Evolutionary conservation across 2,329 filamentous ascomycete genomes (phyloP).

Genomic region (Calonectria henricotiae): DNA sequence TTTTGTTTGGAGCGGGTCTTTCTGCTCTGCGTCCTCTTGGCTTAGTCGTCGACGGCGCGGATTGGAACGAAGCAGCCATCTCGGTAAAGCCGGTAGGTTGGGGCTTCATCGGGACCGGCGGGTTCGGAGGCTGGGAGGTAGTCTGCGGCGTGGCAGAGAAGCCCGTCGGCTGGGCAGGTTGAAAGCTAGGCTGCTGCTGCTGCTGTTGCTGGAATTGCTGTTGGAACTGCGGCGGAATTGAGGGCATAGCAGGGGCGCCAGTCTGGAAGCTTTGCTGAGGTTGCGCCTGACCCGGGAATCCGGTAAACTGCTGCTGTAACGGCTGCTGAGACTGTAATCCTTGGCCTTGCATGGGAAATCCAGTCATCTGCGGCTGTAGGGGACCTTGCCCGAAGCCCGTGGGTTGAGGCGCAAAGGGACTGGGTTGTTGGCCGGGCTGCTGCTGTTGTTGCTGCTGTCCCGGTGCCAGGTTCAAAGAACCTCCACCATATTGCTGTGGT

Average conservation of each 20-base stretch:
- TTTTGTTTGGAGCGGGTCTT: conserved; percentile 77
- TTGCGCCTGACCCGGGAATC: conserved; percentile 69
- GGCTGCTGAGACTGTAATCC: conserved; percentile 73
- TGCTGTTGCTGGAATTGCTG: conserved; percentile 71
- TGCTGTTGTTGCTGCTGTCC: conserved; percentile 65
- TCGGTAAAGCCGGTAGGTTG: conserved; percentile 78
- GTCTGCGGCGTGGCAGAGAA: conserved; percentile 69
- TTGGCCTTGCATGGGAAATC: conserved; percentile 70
- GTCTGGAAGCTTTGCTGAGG: conserved; percentile 76
- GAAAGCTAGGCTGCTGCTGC: conserved; percentile 64
- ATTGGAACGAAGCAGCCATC: conserved; percentile 79
- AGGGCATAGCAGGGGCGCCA: conserved; percentile 73
- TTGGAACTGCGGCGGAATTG: conserved; percentile 74
- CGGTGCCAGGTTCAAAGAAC: conserved; percentile 64
- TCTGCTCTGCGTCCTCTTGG: conserved; percentile 65
- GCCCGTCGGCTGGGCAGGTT: conserved; percentile 61
- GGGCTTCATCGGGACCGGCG: conserved; percentile 75
- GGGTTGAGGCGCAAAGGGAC: conserved; percentile 72
- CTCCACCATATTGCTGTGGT: conserved; percentile 66
- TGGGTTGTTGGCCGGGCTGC: conserved; percentile 67
- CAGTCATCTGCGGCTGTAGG: conserved; percentile 74
- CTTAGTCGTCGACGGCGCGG: conserved; percentile 62
- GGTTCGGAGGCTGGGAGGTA: conserved; percentile 64
- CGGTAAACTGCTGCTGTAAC: conserved; percentile 79
- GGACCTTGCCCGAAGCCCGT: conserved; percentile 72